Evolutionary conservation across 1,284 basidiomycete species (phyloP), one percentile per base, ranked within the genome.

Genomic region (Naganishia liquefaciens): DNA sequence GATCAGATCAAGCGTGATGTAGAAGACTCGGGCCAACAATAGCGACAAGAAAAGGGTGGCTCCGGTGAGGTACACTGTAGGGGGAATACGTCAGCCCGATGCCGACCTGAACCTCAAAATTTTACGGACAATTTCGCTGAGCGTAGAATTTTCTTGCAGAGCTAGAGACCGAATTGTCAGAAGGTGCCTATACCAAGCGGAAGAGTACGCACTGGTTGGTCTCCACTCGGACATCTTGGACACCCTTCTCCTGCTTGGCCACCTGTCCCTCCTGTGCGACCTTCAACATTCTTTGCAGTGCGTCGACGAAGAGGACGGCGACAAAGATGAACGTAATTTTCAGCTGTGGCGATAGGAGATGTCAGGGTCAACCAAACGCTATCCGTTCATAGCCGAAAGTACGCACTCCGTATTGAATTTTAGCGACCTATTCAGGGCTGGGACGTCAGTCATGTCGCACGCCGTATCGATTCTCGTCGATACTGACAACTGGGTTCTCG

Each of bases 281-380:
- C 65, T 91, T 86, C 81, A 89, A 86, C 90, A 96, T 94, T 69
- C 93, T 85, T 79, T 97, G 93, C 47, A 95, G 82, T 28, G 94
- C 92, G 71, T 97, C 93, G 49, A 81, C 75, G 70, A 82, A 82
- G 21, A 80, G 69, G 2, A 97, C 86, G 1, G 82, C 90, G 0
- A 96, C 87, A 73, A 95, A 96, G 69, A 97, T 95, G 83, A 96
- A 96, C 6, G 91, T 90, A 71, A 97, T 96, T 77, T 96, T 96
- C 71, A 91, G 83, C 62, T 79, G 66, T 19, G 42, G 33, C 33
- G 28, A 10, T 27, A 10, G 13, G 39, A 30, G 6, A 21, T 43
- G 13, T 49, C 37, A 19, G 21, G 6, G 68, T 37, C 54, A 2
- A 55, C 46, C 63, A 13, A 15, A 25, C 21, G 7, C 17, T n/a